phyloP scores from a whole-genome alignment of 345 rosid species.

The Erodium maritimum region DNA sequence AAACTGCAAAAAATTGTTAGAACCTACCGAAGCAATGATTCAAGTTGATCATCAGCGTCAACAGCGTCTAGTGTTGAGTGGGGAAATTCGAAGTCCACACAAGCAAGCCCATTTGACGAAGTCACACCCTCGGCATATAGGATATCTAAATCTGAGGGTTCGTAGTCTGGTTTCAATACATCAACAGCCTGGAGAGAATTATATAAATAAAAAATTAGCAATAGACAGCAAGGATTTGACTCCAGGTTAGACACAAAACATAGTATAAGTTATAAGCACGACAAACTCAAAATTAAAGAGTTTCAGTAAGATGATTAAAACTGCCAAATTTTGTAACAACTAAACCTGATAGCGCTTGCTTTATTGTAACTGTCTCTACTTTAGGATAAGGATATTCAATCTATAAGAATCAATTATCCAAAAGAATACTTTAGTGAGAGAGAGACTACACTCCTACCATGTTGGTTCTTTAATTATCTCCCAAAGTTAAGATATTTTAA shows the following conservation, averaged over 20 bases:
- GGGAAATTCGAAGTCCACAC: conserved; percentile 79
- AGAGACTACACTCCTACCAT: not conserved
- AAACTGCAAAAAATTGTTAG: not conserved
- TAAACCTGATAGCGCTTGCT: not conserved
- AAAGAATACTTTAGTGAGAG: not conserved
- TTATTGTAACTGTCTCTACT: not conserved
- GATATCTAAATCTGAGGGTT: conserved; percentile 91
- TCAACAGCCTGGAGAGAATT: conserved; percentile 49
- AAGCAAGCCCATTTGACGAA: conserved; percentile 89
- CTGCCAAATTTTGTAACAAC: too few relatives aligned
- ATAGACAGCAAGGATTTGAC: not conserved
- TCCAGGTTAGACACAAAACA: not conserved
- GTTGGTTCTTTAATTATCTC: not conserved
- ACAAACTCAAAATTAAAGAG: too few relatives aligned
- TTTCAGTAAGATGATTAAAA: not conserved
- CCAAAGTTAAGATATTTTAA: not conserved
- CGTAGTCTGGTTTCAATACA: conserved; percentile 66
- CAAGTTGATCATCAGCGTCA: conserved; percentile 55
- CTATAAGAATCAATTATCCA: not conserved
- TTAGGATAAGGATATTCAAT: not conserved
- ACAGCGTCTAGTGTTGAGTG: conserved; percentile 35
- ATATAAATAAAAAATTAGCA: conserved; percentile 2
- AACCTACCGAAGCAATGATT: conserved; percentile 58
- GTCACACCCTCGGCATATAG: conserved; percentile 91
- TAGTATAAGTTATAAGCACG: not conserved